phyloP scores from a whole-genome alignment of 305 asterid genomes.

The Withania somnifera region DNA sequence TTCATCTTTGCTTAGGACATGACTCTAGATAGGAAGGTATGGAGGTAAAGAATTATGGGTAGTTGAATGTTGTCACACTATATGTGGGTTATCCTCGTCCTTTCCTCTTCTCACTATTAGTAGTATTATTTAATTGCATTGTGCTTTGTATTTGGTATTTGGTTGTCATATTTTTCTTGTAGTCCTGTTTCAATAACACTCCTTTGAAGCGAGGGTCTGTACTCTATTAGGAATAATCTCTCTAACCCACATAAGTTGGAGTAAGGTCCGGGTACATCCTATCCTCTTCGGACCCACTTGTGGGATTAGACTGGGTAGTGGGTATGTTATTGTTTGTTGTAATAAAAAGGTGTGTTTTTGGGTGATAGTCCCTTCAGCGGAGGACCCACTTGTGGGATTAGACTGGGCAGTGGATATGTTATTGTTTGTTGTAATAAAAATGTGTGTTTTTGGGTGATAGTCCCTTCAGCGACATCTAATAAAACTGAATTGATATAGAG shows the following conservation, averaged over 20 bases:
- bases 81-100: neutral
- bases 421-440: neutral
- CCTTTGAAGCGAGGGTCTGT: neutral
- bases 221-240: neutral
- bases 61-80: neutral
- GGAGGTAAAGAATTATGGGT: neutral
- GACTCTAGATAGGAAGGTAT: neutral
- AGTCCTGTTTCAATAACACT: neutral
- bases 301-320: neutral
- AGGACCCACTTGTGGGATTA: neutral
- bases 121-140: neutral
- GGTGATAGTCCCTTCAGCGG: neutral
- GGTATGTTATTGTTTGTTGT: neutral
- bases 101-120: neutral
- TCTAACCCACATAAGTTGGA: neutral
- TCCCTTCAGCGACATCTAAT: neutral
- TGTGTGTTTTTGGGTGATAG: neutral
- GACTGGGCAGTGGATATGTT: neutral
- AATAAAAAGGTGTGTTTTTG: neutral
- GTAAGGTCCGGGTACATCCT: neutral
- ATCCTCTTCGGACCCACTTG: neutral
- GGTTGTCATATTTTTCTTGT: neutral
- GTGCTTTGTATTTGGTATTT: neutral
- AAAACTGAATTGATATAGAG: neutral
- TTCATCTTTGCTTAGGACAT: neutral